Evolutionary conservation across 2,329 filamentous ascomycete genomes (phyloP).

Genomic region (Trichoderma asperellum): DNA sequence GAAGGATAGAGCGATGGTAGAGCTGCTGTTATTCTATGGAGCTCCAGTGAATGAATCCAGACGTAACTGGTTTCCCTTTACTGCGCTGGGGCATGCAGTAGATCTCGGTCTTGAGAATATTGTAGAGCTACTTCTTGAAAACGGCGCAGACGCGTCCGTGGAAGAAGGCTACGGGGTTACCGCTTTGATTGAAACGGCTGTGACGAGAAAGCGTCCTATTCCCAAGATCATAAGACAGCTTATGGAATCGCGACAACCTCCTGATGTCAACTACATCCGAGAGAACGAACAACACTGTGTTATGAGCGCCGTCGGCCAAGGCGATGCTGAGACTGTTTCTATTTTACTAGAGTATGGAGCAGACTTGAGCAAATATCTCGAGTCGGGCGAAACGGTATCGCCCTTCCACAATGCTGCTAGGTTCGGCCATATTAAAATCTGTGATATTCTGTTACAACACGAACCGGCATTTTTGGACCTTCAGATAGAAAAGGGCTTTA

Average conservation of each 20-base stretch:
- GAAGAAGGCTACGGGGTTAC: conserved; percentile 32
- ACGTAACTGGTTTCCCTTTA: conserved; percentile 16
- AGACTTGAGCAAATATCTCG: conserved; percentile 30
- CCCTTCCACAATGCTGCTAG: conserved; percentile 33
- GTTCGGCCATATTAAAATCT: conserved; percentile 29
- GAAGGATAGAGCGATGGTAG: conserved; percentile 25
- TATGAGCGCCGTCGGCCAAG: conserved; percentile 19
- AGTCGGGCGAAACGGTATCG: conserved; percentile 1
- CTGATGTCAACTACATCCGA: conserved; percentile 30
- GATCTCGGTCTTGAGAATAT: conserved; percentile 28
- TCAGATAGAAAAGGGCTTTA: conserved; percentile 27
- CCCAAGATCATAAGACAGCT: conserved; percentile 30
- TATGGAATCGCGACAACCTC: conserved; percentile 30
- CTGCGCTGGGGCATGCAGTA: conserved; percentile 33
- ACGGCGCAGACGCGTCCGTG: conserved; percentile 35
- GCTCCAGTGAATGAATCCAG: conserved; percentile 29
- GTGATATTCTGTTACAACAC: conserved; percentile 31
- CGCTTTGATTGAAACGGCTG: conserved; percentile 30
- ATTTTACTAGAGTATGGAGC: conserved; percentile 33
- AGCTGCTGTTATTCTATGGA: conserved; percentile 30
- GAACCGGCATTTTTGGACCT: conserved; percentile 34
- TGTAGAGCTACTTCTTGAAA: conserved; percentile 32
- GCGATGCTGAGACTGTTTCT: conserved; percentile 28
- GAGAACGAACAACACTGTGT: conserved; percentile 27
- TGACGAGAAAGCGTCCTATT: conserved; percentile 2